phyloP scores from a whole-genome alignment of 768 basidiomycete genomes.

The Tephrocybe sp. region DNA sequence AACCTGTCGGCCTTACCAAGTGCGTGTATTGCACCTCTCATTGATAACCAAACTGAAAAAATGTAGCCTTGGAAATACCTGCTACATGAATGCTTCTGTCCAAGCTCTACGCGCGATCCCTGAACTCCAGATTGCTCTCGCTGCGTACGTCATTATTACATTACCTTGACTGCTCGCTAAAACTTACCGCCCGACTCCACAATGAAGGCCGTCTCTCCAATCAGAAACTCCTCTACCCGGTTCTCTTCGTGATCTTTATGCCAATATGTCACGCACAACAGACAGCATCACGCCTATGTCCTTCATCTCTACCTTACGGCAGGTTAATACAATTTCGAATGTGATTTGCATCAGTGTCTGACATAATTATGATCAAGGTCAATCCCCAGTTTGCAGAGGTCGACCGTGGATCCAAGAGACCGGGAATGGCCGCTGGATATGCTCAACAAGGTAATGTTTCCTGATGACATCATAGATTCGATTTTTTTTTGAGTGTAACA shows the following conservation, averaged over 20 bases:
- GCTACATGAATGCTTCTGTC: slow-evolving; percentile 96
- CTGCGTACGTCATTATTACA: slow-evolving; percentile 40
- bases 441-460: slow-evolving; percentile 71
- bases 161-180: not conserved
- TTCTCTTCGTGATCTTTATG: slow-evolving; percentile 69
- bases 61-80: slow-evolving; percentile 83
- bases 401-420: slow-evolving; percentile 42
- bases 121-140: slow-evolving; percentile 77
- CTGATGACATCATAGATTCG: slow-evolving; percentile 23
- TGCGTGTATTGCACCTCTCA: slow-evolving; percentile 26
- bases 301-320: slow-evolving; percentile 73
- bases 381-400: slow-evolving; percentile 92
- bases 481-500: not conserved
- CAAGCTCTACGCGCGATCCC: slow-evolving; percentile 94
- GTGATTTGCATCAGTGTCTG: no score
- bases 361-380: slow-evolving; percentile 33
- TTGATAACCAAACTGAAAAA: not conserved
- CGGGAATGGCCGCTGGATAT: slow-evolving; percentile 42
- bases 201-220: slow-evolving; percentile 34
- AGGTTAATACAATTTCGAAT: slow-evolving; percentile 29
- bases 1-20: slow-evolving; percentile 85
- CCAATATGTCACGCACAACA: slow-evolving; percentile 71
- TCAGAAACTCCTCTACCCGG: slow-evolving; percentile 43
- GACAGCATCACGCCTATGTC: slow-evolving; percentile 68
- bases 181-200: not conserved